Conservation (phyloP, 495 filamentous ascomycete genomes). For the Thermochaetoides thermophila region DNA sequence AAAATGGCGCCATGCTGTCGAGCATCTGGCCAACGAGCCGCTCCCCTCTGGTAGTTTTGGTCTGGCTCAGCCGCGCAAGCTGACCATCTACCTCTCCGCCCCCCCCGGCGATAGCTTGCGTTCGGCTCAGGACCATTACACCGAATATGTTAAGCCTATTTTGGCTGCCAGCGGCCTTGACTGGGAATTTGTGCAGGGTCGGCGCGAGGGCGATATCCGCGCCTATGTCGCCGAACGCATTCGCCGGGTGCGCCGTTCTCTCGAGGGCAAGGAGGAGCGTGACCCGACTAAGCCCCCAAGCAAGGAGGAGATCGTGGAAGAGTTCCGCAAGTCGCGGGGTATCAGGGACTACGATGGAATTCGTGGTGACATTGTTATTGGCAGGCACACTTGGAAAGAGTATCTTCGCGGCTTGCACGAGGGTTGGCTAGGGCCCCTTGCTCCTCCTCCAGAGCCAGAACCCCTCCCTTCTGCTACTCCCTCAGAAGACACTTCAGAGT, state of each 20-base stretch:
- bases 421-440: conserved; percentile 82
- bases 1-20: conserved; percentile 77
- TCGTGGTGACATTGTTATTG: conserved; percentile 74
- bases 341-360: conserved; percentile 57
- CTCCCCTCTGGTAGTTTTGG: conserved; percentile 45
- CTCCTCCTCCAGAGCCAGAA: conserved; percentile 20
- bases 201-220: conserved; percentile 75
- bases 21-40: conserved; percentile 70
- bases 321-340: conserved; percentile 42
- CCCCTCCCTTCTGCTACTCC: conserved; percentile 12
- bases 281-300: conserved; percentile 26
- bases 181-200: conserved; percentile 86
- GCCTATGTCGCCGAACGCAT: conserved; percentile 70
- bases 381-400: conserved; percentile 93
- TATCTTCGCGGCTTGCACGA: conserved; percentile 89
- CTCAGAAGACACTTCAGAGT: conserved; percentile 22
- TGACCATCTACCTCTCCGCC: conserved; percentile 73
- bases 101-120: conserved; percentile 77
- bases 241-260: conserved; percentile 48
- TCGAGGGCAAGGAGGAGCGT: conserved; percentile 35
- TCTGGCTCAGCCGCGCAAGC: conserved; percentile 57
- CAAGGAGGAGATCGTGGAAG: conserved; percentile 41
- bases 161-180: conserved; percentile 81
- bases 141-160: conserved; percentile 88
- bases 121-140: conserved; percentile 78